Base-by-base conservation (phyloP, 257 asterid species). In the Lithospermum erythrorhizon region DNA sequence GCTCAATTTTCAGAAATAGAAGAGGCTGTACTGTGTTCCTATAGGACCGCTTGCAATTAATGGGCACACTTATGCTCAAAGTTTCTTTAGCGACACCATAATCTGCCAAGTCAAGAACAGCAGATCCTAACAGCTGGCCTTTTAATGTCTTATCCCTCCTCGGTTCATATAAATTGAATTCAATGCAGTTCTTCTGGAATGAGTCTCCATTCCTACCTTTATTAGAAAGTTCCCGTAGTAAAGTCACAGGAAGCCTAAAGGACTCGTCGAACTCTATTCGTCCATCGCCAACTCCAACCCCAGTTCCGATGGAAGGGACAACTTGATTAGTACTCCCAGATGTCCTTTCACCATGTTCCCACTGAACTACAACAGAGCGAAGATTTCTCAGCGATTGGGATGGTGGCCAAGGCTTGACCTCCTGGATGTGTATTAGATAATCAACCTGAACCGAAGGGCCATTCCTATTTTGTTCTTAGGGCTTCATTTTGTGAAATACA, bases 331-430 rank as follows among this genome's bases (percentile, higher is more conserved):
- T 89, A 10, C 65, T 75, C 17, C 96, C 95, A 5, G 90, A 82
- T 48, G 57, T 81, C 57, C 71, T 70, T 1, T 72, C 77, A 16
- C 89, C 86, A 13, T 83, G 77, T 57, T 83, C 95, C 97, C 97
- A 90, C 21, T 90, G 95, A 60, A 90, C 81, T 25, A 83, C 48
- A 66, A 76, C 89, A 10, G 84, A 59, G 17, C 93, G 87, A 4
- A 75, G 71, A 1, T 81, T 71, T 63, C 80, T 75, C 54, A 89
- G 78, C 2, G 95, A 81, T 61, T 72, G 90, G 59, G 95, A 87
- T 6, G 97, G 95, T 14, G 96, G 97, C 97, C 97, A 87, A 16
- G 96, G 97, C 66, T 75, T 87, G 56, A 90, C 75, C 73, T 84
- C 95, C 61, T 79, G 72, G 65, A 90, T 74, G 57, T 73, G 74